Percentiles rank a stretch among this genome's conserved stretches.
phyloP scores from a whole-genome alignment of 805 yeast genomes.

The Jamesozyma lodderae region DNA sequence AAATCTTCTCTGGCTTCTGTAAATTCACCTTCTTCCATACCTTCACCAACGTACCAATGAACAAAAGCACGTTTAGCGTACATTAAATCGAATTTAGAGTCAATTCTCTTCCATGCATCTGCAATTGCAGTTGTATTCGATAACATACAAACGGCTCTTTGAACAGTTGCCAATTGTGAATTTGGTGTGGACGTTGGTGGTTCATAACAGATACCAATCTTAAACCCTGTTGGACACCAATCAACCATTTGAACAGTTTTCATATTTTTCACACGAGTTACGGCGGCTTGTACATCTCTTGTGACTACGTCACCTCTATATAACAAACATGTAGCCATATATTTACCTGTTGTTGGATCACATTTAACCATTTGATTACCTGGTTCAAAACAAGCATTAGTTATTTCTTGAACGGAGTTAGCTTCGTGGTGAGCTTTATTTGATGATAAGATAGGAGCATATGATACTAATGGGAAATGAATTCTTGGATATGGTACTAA shows the following conservation, averaged over 20 bases:
- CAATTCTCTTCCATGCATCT: conserved; percentile 98
- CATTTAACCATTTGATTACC: conserved; percentile 99
- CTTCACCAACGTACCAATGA: conserved; percentile 99
- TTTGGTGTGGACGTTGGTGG: conserved; percentile 89
- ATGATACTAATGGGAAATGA: conserved; percentile 97
- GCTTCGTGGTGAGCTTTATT: conserved; percentile 92
- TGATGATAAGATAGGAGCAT: conserved; percentile 91
- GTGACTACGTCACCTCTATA: conserved; percentile 98
- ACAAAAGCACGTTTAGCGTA: conserved; percentile 98
- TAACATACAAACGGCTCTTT: conserved; percentile 96
- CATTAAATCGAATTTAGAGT: conserved; percentile 95
- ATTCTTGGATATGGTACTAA: conserved; percentile 99
- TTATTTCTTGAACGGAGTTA: conserved; percentile 89
- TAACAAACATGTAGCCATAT: conserved; percentile 96
- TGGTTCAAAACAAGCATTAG: conserved; percentile 97
- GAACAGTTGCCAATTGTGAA: conserved; percentile 84
- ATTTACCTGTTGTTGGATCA: conserved; percentile 94
- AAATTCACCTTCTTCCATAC: conserved; percentile 99
- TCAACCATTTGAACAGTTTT: conserved; percentile 96
- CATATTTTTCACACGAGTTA: conserved; percentile 85
- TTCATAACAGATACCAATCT: conserved; percentile 97
- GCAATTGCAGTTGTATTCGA: conserved; percentile 98
- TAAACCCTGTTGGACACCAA: conserved; percentile 99
- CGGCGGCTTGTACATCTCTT: conserved; percentile 95
- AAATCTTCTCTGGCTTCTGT: conserved; percentile 98